A percentile compares a stretch with the other conserved stretches of the same genome.
Evolutionary conservation across 2,329 filamentous ascomycete species (phyloP).

Genomic region (Coniella vitis): DNA sequence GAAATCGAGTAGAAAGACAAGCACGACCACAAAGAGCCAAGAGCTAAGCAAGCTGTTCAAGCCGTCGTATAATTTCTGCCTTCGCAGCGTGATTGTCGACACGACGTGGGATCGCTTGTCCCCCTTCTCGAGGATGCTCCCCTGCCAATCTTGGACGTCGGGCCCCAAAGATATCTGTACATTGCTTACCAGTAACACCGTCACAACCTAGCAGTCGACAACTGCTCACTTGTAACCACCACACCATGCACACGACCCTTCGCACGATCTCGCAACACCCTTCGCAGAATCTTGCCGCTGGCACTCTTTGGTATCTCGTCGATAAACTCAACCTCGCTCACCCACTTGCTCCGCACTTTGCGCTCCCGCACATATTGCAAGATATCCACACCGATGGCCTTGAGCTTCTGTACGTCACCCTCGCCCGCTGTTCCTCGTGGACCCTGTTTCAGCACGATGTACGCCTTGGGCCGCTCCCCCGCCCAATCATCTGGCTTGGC

Average conservation of each 20-base stretch:
- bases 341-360: slow-evolving; percentile 45
- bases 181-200: too few species aligned
- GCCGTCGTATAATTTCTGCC: too few species aligned
- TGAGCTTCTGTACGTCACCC: slow-evolving; percentile 1
- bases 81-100: too few species aligned
- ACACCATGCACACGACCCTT: slow-evolving; percentile 28
- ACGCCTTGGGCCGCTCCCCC: slow-evolving; percentile 54
- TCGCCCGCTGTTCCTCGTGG: slow-evolving; percentile 15
- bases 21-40: too few species aligned
- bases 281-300: slow-evolving; percentile 50
- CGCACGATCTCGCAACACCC: slow-evolving; percentile 53
- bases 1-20: too few species aligned
- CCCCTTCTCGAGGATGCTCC: too few species aligned
- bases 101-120: too few species aligned
- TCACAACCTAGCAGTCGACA: background rate
- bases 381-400: slow-evolving; percentile 30
- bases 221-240: slow-evolving; percentile 1
- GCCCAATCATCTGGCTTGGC: slow-evolving; percentile 43
- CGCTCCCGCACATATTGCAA: slow-evolving; percentile 41
- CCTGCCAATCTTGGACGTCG: too few species aligned
- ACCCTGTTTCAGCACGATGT: slow-evolving; percentile 41
- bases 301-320: slow-evolving; percentile 49
- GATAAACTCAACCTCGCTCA: slow-evolving; percentile 41
- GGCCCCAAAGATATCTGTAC: too few species aligned
- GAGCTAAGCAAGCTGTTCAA: too few species aligned